These are phyloP conservation scores for Coemansia sp. DNA, from an alignment of 192 early-diverging fungal genomes.

Conservation along the genomic window DNA sequence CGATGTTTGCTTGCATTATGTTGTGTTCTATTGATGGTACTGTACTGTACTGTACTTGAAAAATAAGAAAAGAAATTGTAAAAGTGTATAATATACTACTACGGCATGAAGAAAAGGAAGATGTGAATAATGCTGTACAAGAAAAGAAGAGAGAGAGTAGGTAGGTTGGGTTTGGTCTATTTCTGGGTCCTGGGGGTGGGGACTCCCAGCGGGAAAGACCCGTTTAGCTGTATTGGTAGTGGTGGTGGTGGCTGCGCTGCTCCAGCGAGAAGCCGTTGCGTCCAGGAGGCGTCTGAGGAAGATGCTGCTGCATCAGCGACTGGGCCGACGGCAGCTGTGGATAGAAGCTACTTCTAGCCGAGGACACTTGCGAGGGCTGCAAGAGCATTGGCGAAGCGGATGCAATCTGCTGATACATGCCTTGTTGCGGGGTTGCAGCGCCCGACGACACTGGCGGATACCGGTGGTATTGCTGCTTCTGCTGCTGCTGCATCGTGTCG, in stretches of 20 bases:
- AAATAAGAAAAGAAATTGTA: not conserved
- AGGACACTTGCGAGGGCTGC: conserved; percentile 25
- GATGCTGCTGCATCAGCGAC: conserved; percentile 30
- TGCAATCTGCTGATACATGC: conserved; percentile 10
- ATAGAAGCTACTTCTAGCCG: conserved; percentile 20
- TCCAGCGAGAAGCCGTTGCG: conserved; percentile 8
- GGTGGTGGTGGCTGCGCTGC: conserved; percentile 6
- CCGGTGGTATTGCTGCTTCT: conserved; percentile 18
- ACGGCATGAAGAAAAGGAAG: conserved; percentile 4
- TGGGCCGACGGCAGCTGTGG: conserved; percentile 45
- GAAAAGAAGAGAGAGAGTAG: conserved; percentile 1
- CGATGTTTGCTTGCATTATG: not conserved
- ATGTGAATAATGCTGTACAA: conserved; percentile 20
- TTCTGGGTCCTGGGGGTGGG: not conserved
- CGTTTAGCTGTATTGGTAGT: not conserved
- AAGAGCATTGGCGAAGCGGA: conserved; percentile 21
- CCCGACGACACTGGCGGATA: conserved; percentile 2
- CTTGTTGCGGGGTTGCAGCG: not conserved
- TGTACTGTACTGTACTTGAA: not conserved
- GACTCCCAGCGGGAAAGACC: not conserved
- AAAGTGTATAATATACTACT: conserved; percentile 14
- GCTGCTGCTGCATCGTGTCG: conserved; percentile 19
- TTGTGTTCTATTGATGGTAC: not conserved
- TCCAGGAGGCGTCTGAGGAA: conserved; percentile 5
- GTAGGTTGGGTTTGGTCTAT: not conserved